Percentiles rank a stretch among this genome's conserved stretches.
Evolutionary conservation across 371 early-diverging fungal genomes (phyloP).

Genomic region (Rhizopus sp.): DNA sequence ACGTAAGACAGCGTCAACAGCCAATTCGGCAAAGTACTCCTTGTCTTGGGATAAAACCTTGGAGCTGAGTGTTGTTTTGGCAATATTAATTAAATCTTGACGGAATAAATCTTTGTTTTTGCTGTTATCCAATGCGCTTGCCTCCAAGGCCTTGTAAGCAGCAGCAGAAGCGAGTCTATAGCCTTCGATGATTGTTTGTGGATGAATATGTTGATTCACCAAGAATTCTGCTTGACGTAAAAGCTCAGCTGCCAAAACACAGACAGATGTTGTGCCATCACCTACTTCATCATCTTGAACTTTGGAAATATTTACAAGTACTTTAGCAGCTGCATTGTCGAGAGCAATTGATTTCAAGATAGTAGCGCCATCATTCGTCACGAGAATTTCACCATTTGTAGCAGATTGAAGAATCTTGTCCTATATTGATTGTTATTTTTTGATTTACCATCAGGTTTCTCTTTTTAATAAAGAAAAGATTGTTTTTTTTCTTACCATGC

Average conservation of each 20-base stretch:
- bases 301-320: slow-evolving; percentile 97
- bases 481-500: slow-evolving; percentile 62
- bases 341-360: slow-evolving; percentile 98
- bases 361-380: slow-evolving; percentile 99
- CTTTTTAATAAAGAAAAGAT: neutral
- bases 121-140: slow-evolving; percentile 83
- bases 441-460: neutral
- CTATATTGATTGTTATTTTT: slow-evolving; percentile 35
- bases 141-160: slow-evolving; percentile 88
- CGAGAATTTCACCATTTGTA: slow-evolving; percentile 82
- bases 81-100: slow-evolving; percentile 94
- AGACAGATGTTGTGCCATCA: slow-evolving; percentile 99
- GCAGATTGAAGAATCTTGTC: slow-evolving; percentile 98
- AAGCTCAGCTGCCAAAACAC: slow-evolving; percentile 97
- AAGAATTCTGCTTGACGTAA: slow-evolving; percentile 96
- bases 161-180: slow-evolving; percentile 91
- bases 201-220: slow-evolving; percentile 94
- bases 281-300: slow-evolving; percentile 99
- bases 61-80: slow-evolving; percentile 97
- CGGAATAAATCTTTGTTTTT: slow-evolving; percentile 70
- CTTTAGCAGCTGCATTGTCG: slow-evolving; percentile 98
- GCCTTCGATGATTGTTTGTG: slow-evolving; percentile 98
- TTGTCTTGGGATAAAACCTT: slow-evolving; percentile 98
- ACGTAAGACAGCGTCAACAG: slow-evolving; percentile 96
- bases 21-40: slow-evolving; percentile 95